Conservation (phyloP, 352 stramenopile species). For the Globisporangium ultimum region DNA sequence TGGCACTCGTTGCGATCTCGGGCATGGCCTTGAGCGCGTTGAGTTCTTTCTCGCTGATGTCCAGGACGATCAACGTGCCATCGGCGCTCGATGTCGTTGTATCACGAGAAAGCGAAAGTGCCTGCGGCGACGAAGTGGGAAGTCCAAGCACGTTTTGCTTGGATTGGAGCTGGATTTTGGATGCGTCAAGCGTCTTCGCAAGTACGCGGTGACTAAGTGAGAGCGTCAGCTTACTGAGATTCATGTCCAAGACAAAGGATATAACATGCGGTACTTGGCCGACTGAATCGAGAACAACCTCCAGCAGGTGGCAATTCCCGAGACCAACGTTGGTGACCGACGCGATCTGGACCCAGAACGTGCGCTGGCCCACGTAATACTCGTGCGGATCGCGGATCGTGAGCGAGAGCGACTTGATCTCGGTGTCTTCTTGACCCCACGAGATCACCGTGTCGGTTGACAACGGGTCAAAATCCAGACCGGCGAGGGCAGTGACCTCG, state of each 20-base stretch:
- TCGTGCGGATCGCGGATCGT: conserved; percentile 31
- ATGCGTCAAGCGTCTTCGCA: conserved; percentile 34
- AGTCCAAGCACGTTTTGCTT: conserved; percentile 7
- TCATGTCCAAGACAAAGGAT: conserved; percentile 55
- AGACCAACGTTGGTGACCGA: conserved; percentile 36
- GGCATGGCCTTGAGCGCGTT: conserved; percentile 43
- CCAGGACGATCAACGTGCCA: conserved; percentile 34
- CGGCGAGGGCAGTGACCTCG: conserved; percentile 40
- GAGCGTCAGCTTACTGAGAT: conserved; percentile 31
- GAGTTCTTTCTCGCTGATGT: conserved; percentile 36
- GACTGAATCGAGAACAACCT: conserved; percentile 34
- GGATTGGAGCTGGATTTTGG: conserved; percentile 46
- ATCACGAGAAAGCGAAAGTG: conserved; percentile 21
- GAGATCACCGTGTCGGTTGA: conserved; percentile 4
- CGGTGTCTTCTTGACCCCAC: conserved; percentile 35
- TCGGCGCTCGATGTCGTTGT: conserved; percentile 47
- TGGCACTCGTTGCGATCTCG: conserved; percentile 23
- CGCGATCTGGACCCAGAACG: conserved; percentile 49
- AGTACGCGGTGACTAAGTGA: conserved; percentile 32
- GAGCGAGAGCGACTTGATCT: conserved; percentile 37
- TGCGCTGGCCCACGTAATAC: conserved; percentile 35
- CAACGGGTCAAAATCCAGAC: conserved; percentile 51
- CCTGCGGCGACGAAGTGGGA: conserved; percentile 3
- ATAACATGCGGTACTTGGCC: conserved; percentile 31
- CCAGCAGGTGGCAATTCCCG: conserved; percentile 39